Evolutionary conservation across 768 basidiomycete genomes (phyloP).

Genomic region (Sarcodon sp.): DNA sequence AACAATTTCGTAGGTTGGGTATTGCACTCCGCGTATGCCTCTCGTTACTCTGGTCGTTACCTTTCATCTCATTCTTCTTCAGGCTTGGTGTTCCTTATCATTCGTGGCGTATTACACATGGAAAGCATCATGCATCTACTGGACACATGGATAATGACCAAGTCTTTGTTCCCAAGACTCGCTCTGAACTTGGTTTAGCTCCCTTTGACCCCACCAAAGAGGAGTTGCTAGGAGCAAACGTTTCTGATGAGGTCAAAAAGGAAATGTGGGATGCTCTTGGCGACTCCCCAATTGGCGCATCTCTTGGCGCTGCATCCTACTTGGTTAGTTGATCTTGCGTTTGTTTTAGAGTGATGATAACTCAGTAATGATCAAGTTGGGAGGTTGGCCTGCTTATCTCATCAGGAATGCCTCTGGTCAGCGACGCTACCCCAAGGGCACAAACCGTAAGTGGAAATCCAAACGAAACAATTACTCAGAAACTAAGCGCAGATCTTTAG

Average conservation of each 20-base stretch:
- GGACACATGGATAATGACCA: conserved; percentile 92
- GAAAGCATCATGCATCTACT: conserved; percentile 91
- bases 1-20: conserved; percentile 92
- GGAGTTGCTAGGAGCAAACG: conserved; percentile 48
- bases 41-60: neutral
- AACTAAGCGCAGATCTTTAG: conserved; percentile 15
- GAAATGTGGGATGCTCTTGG: conserved; percentile 81
- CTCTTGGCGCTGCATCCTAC: conserved; percentile 39
- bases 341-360: neutral
- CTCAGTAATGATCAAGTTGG: conserved; percentile 29
- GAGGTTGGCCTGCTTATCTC: conserved; percentile 83
- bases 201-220: conserved; percentile 57
- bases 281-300: conserved; percentile 76
- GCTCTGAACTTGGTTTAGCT: conserved; percentile 54
- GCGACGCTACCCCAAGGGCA: conserved; percentile 57
- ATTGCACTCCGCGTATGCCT: conserved; percentile 72
- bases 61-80: conserved; percentile 1
- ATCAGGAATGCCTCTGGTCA: conserved; percentile 81
- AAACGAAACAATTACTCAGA: neutral
- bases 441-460: conserved; percentile 51
- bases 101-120: conserved; percentile 91
- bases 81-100: conserved; percentile 95
- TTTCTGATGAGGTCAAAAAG: conserved; percentile 51
- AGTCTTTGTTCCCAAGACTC: conserved; percentile 90
- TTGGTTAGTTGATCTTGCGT: conserved; percentile 28